Evolutionary conservation across 2,329 filamentous ascomycete genomes (phyloP), one percentile per base, ranked within the genome.

Genomic region (Coniochaeta sp.): DNA sequence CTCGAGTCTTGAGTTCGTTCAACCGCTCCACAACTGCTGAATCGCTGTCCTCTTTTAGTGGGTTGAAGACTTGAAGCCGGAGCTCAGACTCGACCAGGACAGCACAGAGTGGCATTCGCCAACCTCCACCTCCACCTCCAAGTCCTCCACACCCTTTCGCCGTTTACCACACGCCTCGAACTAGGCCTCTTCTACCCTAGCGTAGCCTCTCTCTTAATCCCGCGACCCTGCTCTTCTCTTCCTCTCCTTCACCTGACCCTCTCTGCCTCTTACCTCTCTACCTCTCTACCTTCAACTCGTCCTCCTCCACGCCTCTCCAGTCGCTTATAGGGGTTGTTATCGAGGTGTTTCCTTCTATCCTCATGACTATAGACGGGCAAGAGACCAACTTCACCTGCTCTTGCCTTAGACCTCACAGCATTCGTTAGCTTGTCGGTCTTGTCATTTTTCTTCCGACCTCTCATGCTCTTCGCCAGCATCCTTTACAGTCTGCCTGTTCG

Each of bases 101-200:
- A n/a, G n/a, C n/a, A n/a, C n/a, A 54, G 24, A 55, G 24, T 30
- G 8, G 17, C 54, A 56, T 28, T 10, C 34, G 14, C 54, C 54
- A 56, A 30, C 47, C 47, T 30, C 47, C 54, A 56, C 30, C 34
- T 38, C 30, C n/a, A 30, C 47, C 47, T 30, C 47, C 54, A 56
- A n/a, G n/a, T n/a, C 30, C 34, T 38, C 30, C 54, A 54, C 26
- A 42, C 5, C 16, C 38, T 4, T 50, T 67, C 24, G 63, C 57
- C 56, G 34, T 58, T 47, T 17, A 56, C 54, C 54, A 38, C 54
- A 38, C 54, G 54, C 24, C 47, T 52, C 30, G 44, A 22, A 22
- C 42, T 30, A 26, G 30, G 30, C 16, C 26, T 34, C 24, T 55
- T 24, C 50, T n/a, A 55, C 19, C 24, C 50, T 38, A 40, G 38